These are phyloP conservation scores for Pseudocercospora fuligena DNA, from an alignment of 2,329 filamentous ascomycete genomes.

Conservation along the genomic window DNA sequence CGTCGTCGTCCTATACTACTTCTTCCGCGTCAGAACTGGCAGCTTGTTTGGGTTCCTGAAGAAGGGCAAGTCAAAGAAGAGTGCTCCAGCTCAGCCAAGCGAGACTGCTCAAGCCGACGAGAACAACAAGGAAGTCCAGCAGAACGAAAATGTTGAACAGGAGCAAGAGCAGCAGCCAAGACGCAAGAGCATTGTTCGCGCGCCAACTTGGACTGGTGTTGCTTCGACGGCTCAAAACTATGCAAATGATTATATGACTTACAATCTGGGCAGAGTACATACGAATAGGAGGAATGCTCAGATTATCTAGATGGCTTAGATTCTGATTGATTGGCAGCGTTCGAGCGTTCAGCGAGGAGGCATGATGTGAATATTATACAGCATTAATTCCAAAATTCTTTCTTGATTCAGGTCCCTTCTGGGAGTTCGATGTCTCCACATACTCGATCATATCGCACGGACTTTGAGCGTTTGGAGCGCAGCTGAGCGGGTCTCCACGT, in stretches of 20 bases:
- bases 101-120: conserved; percentile 11
- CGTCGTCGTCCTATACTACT: conserved; percentile 66
- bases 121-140: conserved; percentile 4
- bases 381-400: not conserved
- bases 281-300: conserved; percentile 30
- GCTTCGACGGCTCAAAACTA: conserved; percentile 9
- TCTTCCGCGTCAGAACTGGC: conserved; percentile 58
- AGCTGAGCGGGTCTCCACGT: not conserved
- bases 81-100: not conserved
- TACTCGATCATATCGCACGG: not conserved
- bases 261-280: conserved; percentile 24
- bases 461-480: not conserved
- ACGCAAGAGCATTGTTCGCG: conserved; percentile 6
- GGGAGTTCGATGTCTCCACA: not conserved
- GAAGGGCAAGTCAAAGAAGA: conserved; percentile 24
- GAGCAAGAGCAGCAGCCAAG: not conserved
- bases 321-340: not conserved
- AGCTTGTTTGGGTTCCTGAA: conserved; percentile 28
- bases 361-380: not conserved
- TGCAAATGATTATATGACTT: conserved; percentile 21
- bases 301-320: conserved; percentile 16
- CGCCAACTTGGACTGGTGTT: conserved; percentile 13
- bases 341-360: not conserved
- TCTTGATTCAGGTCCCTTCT: not conserved
- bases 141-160: not conserved